A percentile compares a stretch with the other conserved stretches of the same genome.
These are phyloP conservation scores for Pichia sp. DNA, from an alignment of 1,139 yeast species.

Conservation along the genomic window DNA sequence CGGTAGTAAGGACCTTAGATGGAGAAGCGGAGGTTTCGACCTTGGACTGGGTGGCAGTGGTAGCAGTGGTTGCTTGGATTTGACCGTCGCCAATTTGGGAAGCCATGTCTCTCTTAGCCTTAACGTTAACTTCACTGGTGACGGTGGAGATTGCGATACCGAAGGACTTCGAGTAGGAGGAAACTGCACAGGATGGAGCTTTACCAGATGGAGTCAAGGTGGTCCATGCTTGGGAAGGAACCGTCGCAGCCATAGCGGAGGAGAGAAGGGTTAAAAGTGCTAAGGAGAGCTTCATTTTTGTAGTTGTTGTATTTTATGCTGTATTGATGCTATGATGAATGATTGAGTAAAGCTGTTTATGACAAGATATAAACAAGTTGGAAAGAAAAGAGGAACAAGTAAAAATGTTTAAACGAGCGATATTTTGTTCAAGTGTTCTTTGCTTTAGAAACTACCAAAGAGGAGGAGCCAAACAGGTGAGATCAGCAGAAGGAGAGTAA, in stretches of 20 bases:
- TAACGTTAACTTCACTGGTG: conserved; percentile 34
- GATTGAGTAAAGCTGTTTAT: neutral
- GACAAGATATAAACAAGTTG: neutral
- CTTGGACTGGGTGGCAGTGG: conserved; percentile 18
- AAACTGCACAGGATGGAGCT: conserved; percentile 48
- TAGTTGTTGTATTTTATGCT: neutral
- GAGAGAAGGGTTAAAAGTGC: conserved; percentile 45
- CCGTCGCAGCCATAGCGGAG: conserved; percentile 55
- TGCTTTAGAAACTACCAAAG: neutral
- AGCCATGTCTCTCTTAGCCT: conserved; percentile 28
- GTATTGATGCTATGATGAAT: neutral
- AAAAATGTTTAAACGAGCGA: neutral
- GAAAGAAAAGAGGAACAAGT: neutral
- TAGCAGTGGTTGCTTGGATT: conserved; percentile 34
- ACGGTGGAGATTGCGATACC: conserved; percentile 65
- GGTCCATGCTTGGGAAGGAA: conserved; percentile 68
- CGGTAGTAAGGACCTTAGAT: conserved; percentile 43
- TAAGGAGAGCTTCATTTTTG: conserved; percentile 29
- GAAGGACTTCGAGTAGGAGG: conserved; percentile 51
- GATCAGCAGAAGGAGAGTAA: neutral
- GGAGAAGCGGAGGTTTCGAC: conserved; percentile 34
- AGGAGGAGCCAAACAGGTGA: neutral
- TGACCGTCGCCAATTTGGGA: conserved; percentile 33
- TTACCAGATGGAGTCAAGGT: conserved; percentile 61
- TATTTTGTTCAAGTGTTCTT: neutral